Percentiles rank a stretch among this genome's conserved stretches.
Evolutionary conservation across 768 basidiomycete genomes (phyloP).

Genomic region (Paxillus ammoniavirescens): DNA sequence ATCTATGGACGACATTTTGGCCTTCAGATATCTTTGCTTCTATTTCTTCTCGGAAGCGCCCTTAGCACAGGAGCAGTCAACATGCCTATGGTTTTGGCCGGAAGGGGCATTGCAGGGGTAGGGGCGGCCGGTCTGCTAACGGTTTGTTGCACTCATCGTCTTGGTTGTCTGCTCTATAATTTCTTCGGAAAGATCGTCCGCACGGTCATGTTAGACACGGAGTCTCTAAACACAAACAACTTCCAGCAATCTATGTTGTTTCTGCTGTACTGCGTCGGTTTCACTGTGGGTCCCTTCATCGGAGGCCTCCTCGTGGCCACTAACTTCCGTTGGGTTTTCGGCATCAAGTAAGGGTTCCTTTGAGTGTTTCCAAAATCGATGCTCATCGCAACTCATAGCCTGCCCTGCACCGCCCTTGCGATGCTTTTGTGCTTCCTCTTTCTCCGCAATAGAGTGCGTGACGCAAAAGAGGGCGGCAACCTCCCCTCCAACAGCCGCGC

Average conservation of each 20-base stretch:
- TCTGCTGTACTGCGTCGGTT: conserved; percentile 44
- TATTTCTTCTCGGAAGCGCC: conserved; percentile 47
- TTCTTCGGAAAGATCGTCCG: conserved; percentile 33
- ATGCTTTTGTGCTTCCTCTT: conserved; percentile 42
- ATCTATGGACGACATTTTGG: conserved; percentile 50
- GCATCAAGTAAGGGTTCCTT: conserved; percentile 43
- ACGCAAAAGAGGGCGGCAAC: conserved; percentile 12
- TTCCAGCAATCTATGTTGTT: conserved; percentile 40
- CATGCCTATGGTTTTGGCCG: conserved; percentile 45
- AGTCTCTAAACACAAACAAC: conserved; percentile 42
- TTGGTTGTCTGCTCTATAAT: too few species aligned
- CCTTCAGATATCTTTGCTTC: conserved; percentile 41
- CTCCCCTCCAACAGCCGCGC: conserved; percentile 2
- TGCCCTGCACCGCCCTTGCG: conserved; percentile 37
- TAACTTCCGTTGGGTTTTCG: conserved; percentile 54
- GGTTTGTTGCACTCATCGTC: conserved; percentile 8
- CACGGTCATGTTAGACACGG: conserved; percentile 43
- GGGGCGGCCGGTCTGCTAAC: conserved; percentile 46
- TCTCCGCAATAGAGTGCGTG: conserved; percentile 34
- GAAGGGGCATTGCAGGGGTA: conserved; percentile 48
- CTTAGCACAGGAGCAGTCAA: conserved; percentile 46
- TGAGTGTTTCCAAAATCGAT: background rate
- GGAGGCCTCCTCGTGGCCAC: conserved; percentile 38
- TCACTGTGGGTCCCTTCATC: conserved; percentile 42
- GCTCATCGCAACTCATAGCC: conserved; percentile 24